Conservation (phyloP, 75 land plant genomes). For the Pinus tabuliformis region DNA sequence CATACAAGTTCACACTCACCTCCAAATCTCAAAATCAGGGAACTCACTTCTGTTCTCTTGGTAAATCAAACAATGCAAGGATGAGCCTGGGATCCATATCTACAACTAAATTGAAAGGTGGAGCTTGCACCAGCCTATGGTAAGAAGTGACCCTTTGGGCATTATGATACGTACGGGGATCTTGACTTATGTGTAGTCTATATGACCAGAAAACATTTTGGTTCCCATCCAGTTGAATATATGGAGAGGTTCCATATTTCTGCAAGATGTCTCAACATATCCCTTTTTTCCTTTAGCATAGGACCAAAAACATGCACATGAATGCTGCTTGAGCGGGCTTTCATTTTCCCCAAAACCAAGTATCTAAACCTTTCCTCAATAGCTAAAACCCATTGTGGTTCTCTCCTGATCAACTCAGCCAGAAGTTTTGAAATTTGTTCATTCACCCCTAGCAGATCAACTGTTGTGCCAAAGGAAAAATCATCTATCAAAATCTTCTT, state of each 20-base stretch:
- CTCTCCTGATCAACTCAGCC: slow-evolving; percentile 64
- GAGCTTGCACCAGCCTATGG: slow-evolving; percentile 19
- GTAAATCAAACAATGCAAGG: slow-evolving; percentile 82
- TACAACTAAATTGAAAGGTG: slow-evolving; percentile 60
- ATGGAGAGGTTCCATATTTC: slow-evolving; percentile 89
- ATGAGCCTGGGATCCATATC: slow-evolving; percentile 99
- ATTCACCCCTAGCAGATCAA: slow-evolving; percentile 59
- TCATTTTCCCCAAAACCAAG: slow-evolving; percentile 74
- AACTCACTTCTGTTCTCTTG: slow-evolving; percentile 92
- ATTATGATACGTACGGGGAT: slow-evolving; percentile 54
- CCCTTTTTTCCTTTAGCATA: slow-evolving; percentile 81
- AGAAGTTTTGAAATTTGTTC: slow-evolving; percentile 64
- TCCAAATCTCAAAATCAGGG: slow-evolving; percentile 87
- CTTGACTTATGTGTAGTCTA: slow-evolving; percentile 86
- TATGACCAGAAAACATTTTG: slow-evolving; percentile 71
- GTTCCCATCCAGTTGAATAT: slow-evolving; percentile 84
- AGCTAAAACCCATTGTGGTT: slow-evolving; percentile 87
- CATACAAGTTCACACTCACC: slow-evolving; percentile 98
- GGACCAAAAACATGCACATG: slow-evolving; percentile 82
- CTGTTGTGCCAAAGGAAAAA: slow-evolving; percentile 59
- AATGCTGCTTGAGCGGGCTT: slow-evolving; percentile 27
- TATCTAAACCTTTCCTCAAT: slow-evolving; percentile 91
- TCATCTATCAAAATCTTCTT: slow-evolving; percentile 89
- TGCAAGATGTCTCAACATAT: slow-evolving; percentile 77
- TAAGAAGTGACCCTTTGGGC: slow-evolving; percentile 30